These are phyloP conservation scores for Cutaneotrichosporon daszewskae DNA, from an alignment of 1,284 basidiomycete species.

Conservation along the genomic window DNA sequence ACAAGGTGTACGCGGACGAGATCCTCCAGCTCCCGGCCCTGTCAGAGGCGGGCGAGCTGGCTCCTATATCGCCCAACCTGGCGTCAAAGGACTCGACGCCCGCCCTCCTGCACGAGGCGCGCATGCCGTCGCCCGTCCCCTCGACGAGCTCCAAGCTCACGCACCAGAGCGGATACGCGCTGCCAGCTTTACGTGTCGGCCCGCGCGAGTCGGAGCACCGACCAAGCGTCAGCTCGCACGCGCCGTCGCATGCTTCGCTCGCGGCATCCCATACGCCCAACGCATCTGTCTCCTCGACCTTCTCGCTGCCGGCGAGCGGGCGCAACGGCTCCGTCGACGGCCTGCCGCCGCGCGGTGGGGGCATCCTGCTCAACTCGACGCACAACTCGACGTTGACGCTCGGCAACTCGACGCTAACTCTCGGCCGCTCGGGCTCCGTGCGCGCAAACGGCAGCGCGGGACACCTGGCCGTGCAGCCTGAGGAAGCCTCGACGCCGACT, in stretches of 20 bases:
- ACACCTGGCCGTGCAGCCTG: neutral
- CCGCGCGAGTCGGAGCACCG: slow-evolving; percentile 7
- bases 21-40: slow-evolving; percentile 49
- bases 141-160: neutral
- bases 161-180: slow-evolving; percentile 4
- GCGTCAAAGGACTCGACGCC: slow-evolving; percentile 8
- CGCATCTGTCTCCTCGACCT: too few relatives aligned
- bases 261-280: too few relatives aligned
- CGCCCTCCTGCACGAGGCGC: neutral
- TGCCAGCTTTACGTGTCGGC: slow-evolving; percentile 15
- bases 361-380: slow-evolving; percentile 11
- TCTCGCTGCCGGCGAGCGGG: too few relatives aligned
- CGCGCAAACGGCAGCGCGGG: too few relatives aligned
- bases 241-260: slow-evolving; percentile 2
- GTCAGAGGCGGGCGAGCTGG: slow-evolving; percentile 14
- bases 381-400: neutral
- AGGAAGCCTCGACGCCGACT: slow-evolving; percentile 1
- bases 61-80: slow-evolving; percentile 3
- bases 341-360: slow-evolving; percentile 1
- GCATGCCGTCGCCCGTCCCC: slow-evolving; percentile 1
- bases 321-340: slow-evolving; percentile 5
- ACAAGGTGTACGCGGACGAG: slow-evolving; percentile 83
- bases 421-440: too few relatives aligned
- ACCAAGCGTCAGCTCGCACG: slow-evolving; percentile 11
- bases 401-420: slow-evolving; percentile 8